phyloP scores from a whole-genome alignment of 2,329 filamentous ascomycete species.

The Ceratocystis cubensis region DNA sequence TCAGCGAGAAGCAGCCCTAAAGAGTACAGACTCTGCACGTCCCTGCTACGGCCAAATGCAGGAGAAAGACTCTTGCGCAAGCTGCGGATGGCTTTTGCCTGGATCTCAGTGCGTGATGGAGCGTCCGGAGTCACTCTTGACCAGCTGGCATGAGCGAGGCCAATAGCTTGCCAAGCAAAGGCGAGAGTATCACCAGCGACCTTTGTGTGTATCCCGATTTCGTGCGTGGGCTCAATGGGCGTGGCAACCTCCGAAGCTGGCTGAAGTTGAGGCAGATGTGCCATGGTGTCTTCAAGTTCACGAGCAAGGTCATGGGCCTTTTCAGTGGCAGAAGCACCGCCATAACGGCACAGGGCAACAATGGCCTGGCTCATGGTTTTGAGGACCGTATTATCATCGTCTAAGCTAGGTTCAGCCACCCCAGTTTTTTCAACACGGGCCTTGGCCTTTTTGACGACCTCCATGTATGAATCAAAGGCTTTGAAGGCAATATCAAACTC shows the following conservation, averaged over 20 bases:
- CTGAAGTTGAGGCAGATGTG: slow-evolving; percentile 38
- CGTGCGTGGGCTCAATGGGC: slow-evolving; percentile 27
- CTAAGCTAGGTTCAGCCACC: slow-evolving; percentile 56
- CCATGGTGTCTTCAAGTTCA: slow-evolving; percentile 63
- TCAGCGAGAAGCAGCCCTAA: slow-evolving; percentile 80
- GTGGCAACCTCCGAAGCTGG: slow-evolving; percentile 22
- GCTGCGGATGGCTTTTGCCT: slow-evolving; percentile 62
- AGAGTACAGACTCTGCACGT: slow-evolving; percentile 67
- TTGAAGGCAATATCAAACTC: slow-evolving; percentile 89
- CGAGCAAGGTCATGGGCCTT: slow-evolving; percentile 61
- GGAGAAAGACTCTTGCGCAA: slow-evolving; percentile 61
- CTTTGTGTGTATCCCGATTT: slow-evolving; percentile 28
- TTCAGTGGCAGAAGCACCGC: slow-evolving; percentile 59
- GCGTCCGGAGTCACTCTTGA: slow-evolving; percentile 69
- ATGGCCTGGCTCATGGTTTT: slow-evolving; percentile 71
- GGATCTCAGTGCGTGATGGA: slow-evolving; percentile 56
- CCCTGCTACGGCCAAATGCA: slow-evolving; percentile 51
- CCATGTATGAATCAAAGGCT: slow-evolving; percentile 82
- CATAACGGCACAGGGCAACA: slow-evolving; percentile 69
- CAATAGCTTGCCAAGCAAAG: slow-evolving; percentile 70
- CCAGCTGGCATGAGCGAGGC: slow-evolving; percentile 77
- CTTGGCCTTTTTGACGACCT: slow-evolving; percentile 75
- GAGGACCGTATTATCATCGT: slow-evolving; percentile 64
- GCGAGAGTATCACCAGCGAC: slow-evolving; percentile 53
- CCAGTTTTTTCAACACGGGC: slow-evolving; percentile 70